Conservation (phyloP, 2,329 filamentous ascomycete species). For the Aspergillus sp. region DNA sequence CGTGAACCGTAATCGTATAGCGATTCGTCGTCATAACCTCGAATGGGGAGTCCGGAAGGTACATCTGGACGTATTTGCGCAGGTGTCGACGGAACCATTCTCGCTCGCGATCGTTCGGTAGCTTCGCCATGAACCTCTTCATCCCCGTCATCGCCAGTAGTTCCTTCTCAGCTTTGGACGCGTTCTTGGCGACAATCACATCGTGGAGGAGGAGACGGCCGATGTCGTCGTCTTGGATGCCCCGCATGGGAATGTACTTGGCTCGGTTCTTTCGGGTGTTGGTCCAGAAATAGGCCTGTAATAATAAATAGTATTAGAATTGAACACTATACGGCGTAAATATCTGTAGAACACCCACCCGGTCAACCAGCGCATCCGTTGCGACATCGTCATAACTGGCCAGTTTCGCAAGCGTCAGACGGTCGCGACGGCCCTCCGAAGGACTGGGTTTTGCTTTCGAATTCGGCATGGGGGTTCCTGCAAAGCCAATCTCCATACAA, state of each 20-base stretch:
- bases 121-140: constrained; percentile 59
- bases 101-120: constrained; percentile 71
- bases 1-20: constrained; percentile 84
- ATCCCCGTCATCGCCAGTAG: constrained; percentile 68
- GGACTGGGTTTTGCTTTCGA: constrained; percentile 28
- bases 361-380: constrained; percentile 90
- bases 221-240: constrained; percentile 61
- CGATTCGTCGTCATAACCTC: constrained; percentile 91
- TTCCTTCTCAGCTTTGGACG: constrained; percentile 62
- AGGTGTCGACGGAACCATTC: constrained; percentile 81
- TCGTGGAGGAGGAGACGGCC: constrained; percentile 55
- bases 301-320: constrained; percentile 14
- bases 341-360: constrained; percentile 54
- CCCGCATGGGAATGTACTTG: constrained; percentile 77
- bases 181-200: constrained; percentile 68
- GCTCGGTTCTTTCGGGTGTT: constrained; percentile 88
- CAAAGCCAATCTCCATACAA: constrained; percentile 9
- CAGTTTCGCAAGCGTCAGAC: constrained; percentile 77
- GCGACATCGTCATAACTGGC: constrained; percentile 91
- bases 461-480: constrained; percentile 27
- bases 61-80: constrained; percentile 85
- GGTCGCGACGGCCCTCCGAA: constrained; percentile 48
- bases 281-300: constrained; percentile 90
- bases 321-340: not conserved
- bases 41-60: constrained; percentile 87